Base-by-base conservation (phyloP, 129 eudicot genomes). In the Cynara cardunculus region DNA sequence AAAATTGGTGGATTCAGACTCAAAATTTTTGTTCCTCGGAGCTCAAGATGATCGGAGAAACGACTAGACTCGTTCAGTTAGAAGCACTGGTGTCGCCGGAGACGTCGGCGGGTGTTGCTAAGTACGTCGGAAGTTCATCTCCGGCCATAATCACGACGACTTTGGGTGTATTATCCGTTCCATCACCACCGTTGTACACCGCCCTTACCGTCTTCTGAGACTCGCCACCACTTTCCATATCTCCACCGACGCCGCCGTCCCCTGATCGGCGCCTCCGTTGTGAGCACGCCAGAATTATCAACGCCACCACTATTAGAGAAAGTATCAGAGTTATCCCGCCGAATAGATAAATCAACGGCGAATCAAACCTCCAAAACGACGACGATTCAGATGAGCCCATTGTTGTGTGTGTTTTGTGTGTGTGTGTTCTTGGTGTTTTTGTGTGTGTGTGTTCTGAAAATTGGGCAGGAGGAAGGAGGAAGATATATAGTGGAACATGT, bases 61-160 rank as follows among this genome's bases (percentile, higher is more conserved):
- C 49, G 64, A 25, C 5, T 22, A 69, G 25, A 71, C 39, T 70
- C 24, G 41, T 34, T 71, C 6, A 74, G 7, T 81, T 71, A 70
- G 78, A 70, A 67, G 39, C 59, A 5, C 5, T 16, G 21, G 34
- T 9, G 11, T 72, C 66, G 27, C 66, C 65, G 74, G 53, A 7
- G 25, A 62, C 41, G n/a, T 64, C 76, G 61, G 81, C 65, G 21
- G 90, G 91, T 62, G 78, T 84, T 35, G 97, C 97, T 53, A 91
- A 11, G 81, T 79, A 85, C 1, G 89, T 84, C 21, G 97, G 97
- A 61, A 77, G 86, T 30, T 89, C 87, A 61, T 91, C 90, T 71
- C 97, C 97, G 78, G 97, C 91, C 93, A 91, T 87, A 73, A 91
- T 87, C 16, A 91, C 97, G 5, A 89, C 85, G 0, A 89, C 25